A percentile compares a stretch with the other conserved stretches of the same genome.
Evolutionary conservation across 108 stramenopile species (phyloP).

Genomic region (Nitzschia inconspicua): DNA sequence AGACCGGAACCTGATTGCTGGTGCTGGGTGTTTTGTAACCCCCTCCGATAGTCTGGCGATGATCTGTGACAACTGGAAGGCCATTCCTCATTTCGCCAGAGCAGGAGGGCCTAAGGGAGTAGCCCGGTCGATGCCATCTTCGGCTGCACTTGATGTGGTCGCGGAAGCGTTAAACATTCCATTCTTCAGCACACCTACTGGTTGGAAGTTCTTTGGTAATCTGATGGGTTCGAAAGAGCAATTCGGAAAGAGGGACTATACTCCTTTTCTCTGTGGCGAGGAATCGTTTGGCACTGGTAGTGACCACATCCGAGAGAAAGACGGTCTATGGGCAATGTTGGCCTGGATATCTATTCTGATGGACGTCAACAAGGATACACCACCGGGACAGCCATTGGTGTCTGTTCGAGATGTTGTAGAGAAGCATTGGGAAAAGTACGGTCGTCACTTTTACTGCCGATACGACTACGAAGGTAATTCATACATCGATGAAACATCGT

Average conservation of each 20-base stretch:
- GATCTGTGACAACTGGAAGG: conserved; percentile 94
- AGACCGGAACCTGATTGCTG: conserved; percentile 98
- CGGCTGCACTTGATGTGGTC: conserved; percentile 97
- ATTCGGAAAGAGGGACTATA: conserved; percentile 82
- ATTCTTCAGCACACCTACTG: conserved; percentile 96
- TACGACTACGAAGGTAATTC: conserved; percentile 97
- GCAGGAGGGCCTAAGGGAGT: conserved; percentile 93
- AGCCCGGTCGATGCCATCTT: conserved; percentile 97
- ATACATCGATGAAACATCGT: not conserved
- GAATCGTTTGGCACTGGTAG: conserved; percentile 99
- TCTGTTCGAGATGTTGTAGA: conserved; percentile 87
- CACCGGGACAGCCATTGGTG: conserved; percentile 60
- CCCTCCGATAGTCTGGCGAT: conserved; percentile 98
- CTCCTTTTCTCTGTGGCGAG: conserved; percentile 98
- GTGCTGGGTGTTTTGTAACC: conserved; percentile 96
- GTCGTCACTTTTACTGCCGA: conserved; percentile 97
- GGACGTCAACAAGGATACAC: conserved; percentile 75
- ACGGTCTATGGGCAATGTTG: conserved; percentile 99
- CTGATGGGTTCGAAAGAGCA: conserved; percentile 96
- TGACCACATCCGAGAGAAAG: conserved; percentile 98
- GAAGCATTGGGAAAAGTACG: conserved; percentile 93
- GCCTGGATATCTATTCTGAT: conserved; percentile 98
- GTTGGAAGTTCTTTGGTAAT: conserved; percentile 99
- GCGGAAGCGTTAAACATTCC: conserved; percentile 78
- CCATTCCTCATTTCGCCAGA: conserved; percentile 90